A percentile compares a stretch with the other conserved stretches of the same genome.
Evolutionary conservation across 805 yeast genomes (phyloP).

Genomic region (Candida tibetensis): DNA sequence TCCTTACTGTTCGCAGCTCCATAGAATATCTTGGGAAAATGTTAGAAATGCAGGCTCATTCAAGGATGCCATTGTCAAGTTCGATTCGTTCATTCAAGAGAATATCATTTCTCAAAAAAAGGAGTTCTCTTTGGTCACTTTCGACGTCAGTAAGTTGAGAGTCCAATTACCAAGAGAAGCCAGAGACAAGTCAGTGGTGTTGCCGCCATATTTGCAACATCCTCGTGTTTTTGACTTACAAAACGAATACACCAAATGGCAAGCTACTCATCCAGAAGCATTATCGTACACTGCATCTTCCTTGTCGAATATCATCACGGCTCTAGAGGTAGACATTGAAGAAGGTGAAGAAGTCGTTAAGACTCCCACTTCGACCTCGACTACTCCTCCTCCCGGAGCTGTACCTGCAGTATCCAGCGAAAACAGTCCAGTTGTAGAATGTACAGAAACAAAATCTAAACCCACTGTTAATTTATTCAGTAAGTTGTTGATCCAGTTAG

Average conservation of each 20-base stretch:
- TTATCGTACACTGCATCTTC: conserved; percentile 33
- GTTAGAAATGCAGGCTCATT: conserved; percentile 57
- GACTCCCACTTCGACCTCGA: conserved; percentile 6
- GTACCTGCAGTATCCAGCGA: background rate
- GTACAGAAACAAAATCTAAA: conserved; percentile 34
- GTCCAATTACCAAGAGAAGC: conserved; percentile 82
- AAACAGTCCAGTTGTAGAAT: background rate
- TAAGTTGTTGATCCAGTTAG: conserved; percentile 45
- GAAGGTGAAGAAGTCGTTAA: conserved; percentile 8
- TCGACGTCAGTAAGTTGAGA: conserved; percentile 67
- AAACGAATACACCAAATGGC: conserved; percentile 73
- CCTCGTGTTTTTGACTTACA: conserved; percentile 75
- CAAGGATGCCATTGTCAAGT: conserved; percentile 56
- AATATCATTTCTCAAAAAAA: conserved; percentile 37
- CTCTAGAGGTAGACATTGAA: conserved; percentile 41
- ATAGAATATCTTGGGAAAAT: conserved; percentile 59
- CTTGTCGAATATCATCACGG: conserved; percentile 43
- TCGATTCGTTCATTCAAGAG: conserved; percentile 51
- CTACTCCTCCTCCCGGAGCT: conserved; percentile 7
- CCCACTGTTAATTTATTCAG: conserved; percentile 47
- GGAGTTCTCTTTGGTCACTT: conserved; percentile 65
- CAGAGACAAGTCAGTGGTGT: conserved; percentile 63
- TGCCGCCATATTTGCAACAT: conserved; percentile 74
- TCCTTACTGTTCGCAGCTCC: conserved; percentile 49
- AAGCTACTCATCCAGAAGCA: conserved; percentile 53